These are phyloP conservation scores for Ganoderma meredithae DNA, from an alignment of 1,284 basidiomycete species.

Conservation along the genomic window DNA sequence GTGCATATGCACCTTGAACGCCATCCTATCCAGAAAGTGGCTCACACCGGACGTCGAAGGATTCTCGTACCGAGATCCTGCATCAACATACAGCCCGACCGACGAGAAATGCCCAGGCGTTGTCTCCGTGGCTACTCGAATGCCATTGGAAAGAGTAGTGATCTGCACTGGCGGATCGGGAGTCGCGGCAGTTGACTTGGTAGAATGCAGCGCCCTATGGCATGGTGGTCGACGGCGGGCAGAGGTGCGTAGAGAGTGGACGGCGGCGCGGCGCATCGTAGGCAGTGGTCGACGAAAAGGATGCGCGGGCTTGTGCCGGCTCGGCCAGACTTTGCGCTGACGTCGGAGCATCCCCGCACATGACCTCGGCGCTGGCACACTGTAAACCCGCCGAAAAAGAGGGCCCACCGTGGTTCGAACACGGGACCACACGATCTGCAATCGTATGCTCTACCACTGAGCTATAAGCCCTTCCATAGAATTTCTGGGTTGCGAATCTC, in stretches of 20 bases:
- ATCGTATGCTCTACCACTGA: conserved; percentile 47
- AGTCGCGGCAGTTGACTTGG: background rate
- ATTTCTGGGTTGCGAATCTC: too few relatives aligned
- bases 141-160: conserved; percentile 91
- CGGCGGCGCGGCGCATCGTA: conserved; percentile 36
- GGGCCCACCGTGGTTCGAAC: conserved; percentile 43
- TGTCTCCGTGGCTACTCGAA: conserved; percentile 91
- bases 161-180: conserved; percentile 55
- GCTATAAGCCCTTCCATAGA: conserved; percentile 35
- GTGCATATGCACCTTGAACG: conserved; percentile 82
- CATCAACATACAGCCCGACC: conserved; percentile 93
- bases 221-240: conserved; percentile 12
- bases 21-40: conserved; percentile 94
- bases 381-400: conserved; percentile 18
- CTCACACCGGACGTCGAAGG: conserved; percentile 81
- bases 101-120: conserved; percentile 96
- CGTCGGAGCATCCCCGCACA: background rate
- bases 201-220: conserved; percentile 11
- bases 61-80: conserved; percentile 93
- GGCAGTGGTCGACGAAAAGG: conserved; percentile 20
- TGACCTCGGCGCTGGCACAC: background rate
- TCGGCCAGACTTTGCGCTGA: conserved; percentile 6
- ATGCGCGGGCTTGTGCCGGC: background rate
- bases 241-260: conserved; percentile 30
- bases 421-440: conserved; percentile 43